A percentile compares a stretch with the other conserved stretches of the same genome.
Evolutionary conservation across 176 grass and related monocot genomes (phyloP).

Genomic region (Echinochloa phyllopogon): DNA sequence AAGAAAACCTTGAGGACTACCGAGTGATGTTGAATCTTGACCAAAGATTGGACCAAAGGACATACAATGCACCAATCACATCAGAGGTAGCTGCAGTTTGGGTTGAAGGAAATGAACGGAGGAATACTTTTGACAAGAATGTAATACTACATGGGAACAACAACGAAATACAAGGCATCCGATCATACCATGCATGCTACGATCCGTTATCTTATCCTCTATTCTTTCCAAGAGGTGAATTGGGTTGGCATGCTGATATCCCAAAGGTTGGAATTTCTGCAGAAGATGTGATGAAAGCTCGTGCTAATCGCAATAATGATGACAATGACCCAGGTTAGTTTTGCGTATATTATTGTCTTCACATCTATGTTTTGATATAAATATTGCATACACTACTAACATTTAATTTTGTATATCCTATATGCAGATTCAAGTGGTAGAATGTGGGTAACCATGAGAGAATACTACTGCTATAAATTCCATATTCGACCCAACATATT

Average conservation of each 20-base stretch:
- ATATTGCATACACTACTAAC: no score
- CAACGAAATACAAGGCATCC: neutral
- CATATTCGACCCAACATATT: no score
- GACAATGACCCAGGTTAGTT: no score
- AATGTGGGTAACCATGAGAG: no score
- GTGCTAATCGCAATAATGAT: no score
- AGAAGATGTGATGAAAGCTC: no score
- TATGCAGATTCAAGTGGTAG: no score
- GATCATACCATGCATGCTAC: neutral
- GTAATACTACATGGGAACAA: neutral
- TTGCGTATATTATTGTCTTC: no score
- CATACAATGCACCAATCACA: neutral
- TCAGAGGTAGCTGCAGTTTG: neutral
- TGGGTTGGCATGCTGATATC: neutral
- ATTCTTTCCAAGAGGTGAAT: neutral
- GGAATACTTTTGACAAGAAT: neutral
- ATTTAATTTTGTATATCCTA: no score
- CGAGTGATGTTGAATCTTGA: neutral
- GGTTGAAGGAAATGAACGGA: neutral
- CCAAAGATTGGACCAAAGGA: neutral
- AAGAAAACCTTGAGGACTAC: neutral
- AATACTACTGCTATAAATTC: no score
- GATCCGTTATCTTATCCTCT: neutral
- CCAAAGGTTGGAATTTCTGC: neutral
- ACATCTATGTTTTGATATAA: no score